Base-by-base conservation (phyloP, 768 basidiomycete genomes). In the Thelephora ganbajun region DNA sequence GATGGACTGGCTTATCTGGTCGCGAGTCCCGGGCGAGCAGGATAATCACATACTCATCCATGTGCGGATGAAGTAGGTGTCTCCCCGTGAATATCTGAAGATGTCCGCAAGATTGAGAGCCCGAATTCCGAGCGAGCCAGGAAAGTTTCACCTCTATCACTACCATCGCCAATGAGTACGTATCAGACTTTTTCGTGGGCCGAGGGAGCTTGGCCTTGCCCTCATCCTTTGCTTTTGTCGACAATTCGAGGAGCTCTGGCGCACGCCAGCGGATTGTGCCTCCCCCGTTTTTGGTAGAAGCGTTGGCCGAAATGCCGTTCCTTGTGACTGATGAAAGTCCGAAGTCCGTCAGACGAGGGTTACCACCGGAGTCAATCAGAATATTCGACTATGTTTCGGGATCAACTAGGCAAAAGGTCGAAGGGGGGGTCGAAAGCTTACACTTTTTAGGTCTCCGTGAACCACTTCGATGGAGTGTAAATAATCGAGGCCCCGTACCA, bases 371-470 rank as follows among this genome's bases (percentile, higher is more conserved):
- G 39, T 41, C 39, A 11, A 41, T 41, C 22, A 41, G 12, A 14
- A 41, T 41, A 14, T 41, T 41, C 4, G 4, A 14, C 39, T 41
- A 22, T n/a, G 9, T 14, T 14, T 30, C 9, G 39, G 4, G 12
- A 12, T 18, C 23, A n/a, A 19, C 16, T n/a, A 20, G 11, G 23
- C 6, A 19, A 35, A 19, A 11, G 18, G 14, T 12, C 5, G n/a
- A 36, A 6, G 5, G 47, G 26, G 22, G 5, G 18, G 18, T 35
- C 11, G n/a, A 26, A 23, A 14, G 35, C 45, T 6, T 19, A 57
- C 58, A 22, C 45, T 54, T 39, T 57, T 55, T 6, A 59, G 33
- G 47, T 57, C 58, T 14, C 56, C 58, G n/a, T 59, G 58, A 12
- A 59, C 45, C 3, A 57, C 44, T 11, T 49, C 41, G n/a, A 49